Conservation (phyloP, 108 stramenopile genomes). For the Cyclotella kingstonii region DNA sequence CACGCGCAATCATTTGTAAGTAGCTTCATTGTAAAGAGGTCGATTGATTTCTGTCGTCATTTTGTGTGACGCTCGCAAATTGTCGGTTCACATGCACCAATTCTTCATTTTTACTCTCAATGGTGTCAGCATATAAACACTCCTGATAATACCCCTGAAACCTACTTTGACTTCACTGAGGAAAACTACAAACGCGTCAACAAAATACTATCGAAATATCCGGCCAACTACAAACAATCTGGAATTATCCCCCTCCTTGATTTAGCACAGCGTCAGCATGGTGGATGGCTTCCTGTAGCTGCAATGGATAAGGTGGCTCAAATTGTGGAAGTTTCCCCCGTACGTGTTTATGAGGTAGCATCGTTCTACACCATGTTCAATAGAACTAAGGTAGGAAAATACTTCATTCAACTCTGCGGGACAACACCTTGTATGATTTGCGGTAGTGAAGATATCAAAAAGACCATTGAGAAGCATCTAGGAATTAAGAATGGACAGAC, state of each 20-base stretch:
- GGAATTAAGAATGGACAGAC: slow-evolving; percentile 97
- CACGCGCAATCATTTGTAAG: slow-evolving; percentile 45
- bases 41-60: background rate
- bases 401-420: slow-evolving; percentile 99
- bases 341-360: slow-evolving; percentile 98
- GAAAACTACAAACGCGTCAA: slow-evolving; percentile 95
- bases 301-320: slow-evolving; percentile 99
- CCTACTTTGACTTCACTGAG: slow-evolving; percentile 91
- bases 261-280: slow-evolving; percentile 95
- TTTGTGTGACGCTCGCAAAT: background rate
- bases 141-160: slow-evolving; percentile 87
- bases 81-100: background rate
- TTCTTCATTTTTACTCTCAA: background rate
- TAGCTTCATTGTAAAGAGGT: background rate
- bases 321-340: slow-evolving; percentile 86
- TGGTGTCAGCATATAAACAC: slow-evolving; percentile 88
- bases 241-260: slow-evolving; percentile 96
- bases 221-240: slow-evolving; percentile 97
- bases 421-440: slow-evolving; percentile 99
- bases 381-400: slow-evolving; percentile 98
- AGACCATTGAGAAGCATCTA: slow-evolving; percentile 95
- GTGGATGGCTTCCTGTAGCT: slow-evolving; percentile 97
- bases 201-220: slow-evolving; percentile 91
- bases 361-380: slow-evolving; percentile 99
- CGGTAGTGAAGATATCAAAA: slow-evolving; percentile 97